These are phyloP conservation scores for Byssoonygena ceratinophila DNA, from an alignment of 2,329 filamentous ascomycete species.

Conservation along the genomic window DNA sequence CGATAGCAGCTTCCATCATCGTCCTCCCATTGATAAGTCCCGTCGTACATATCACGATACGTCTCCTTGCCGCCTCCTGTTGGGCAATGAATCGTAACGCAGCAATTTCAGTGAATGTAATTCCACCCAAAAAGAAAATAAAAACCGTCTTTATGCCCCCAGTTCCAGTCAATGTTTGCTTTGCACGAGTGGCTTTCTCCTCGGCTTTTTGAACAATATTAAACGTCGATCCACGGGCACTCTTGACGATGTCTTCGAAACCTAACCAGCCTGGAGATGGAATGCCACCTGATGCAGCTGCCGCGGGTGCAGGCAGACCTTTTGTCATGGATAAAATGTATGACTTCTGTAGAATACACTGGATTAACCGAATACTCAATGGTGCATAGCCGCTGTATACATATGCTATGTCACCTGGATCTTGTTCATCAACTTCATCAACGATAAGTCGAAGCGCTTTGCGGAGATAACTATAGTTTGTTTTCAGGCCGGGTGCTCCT, in stretches of 20 bases:
- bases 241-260: constrained; percentile 84
- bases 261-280: constrained; percentile 76
- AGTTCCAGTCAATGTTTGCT: constrained; percentile 67
- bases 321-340: constrained; percentile 62
- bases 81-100: constrained; percentile 81
- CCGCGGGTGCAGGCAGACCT: constrained; percentile 46
- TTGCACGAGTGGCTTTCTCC: constrained; percentile 80
- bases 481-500: constrained; percentile 54
- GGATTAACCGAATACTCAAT: constrained; percentile 78
- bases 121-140: constrained; percentile 94
- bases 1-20: constrained; percentile 77
- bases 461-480: constrained; percentile 80
- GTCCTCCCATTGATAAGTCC: constrained; percentile 79
- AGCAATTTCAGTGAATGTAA: constrained; percentile 92
- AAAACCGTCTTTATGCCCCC: constrained; percentile 74
- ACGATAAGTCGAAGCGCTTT: constrained; percentile 82
- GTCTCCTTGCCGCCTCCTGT: constrained; percentile 68
- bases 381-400: constrained; percentile 97
- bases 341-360: constrained; percentile 85
- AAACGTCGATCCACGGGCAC: constrained; percentile 78
- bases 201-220: constrained; percentile 87
- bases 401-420: constrained; percentile 92
- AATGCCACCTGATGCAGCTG: constrained; percentile 41
- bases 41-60: constrained; percentile 86
- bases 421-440: constrained; percentile 90